A percentile compares a stretch with the other conserved stretches of the same genome.
Evolutionary conservation across 177 flowering plant species (phyloP).

Genomic region (Vitis hybrid): DNA sequence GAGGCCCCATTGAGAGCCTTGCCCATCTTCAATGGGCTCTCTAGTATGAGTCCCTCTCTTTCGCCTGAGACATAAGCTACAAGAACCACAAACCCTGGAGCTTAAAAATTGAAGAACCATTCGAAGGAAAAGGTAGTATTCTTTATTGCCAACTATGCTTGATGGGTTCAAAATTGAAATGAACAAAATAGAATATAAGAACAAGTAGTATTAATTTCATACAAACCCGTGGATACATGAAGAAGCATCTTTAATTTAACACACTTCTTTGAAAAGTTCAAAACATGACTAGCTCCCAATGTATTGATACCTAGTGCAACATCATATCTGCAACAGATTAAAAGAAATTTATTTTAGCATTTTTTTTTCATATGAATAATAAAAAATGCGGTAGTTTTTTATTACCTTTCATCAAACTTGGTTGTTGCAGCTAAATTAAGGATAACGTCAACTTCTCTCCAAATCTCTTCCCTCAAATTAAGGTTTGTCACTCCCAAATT

Average conservation of each 20-base stretch:
- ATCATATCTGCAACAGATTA: slow-evolving; percentile 48
- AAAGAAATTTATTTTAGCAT: too few relatives aligned
- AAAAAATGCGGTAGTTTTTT: too few relatives aligned
- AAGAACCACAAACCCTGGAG: too few relatives aligned
- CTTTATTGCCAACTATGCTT: too few relatives aligned
- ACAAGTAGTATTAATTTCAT: neutral
- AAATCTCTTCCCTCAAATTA: too few relatives aligned
- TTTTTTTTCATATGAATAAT: neutral
- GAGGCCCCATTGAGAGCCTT: too few relatives aligned
- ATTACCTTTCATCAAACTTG: too few relatives aligned
- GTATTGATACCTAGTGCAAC: slow-evolving; percentile 56
- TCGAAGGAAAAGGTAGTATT: neutral
- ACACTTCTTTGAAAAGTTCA: slow-evolving; percentile 64
- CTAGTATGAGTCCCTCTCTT: slow-evolving; percentile 48
- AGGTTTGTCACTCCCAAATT: too few relatives aligned
- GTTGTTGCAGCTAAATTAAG: too few relatives aligned
- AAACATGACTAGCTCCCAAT: slow-evolving; percentile 52
- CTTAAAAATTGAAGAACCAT: neutral
- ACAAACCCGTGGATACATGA: slow-evolving; percentile 70
- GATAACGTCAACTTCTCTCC: too few relatives aligned
- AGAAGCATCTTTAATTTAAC: slow-evolving; percentile 42
- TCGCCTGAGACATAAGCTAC: slow-evolving; percentile 78
- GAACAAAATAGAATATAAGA: too few relatives aligned
- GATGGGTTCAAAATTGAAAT: too few relatives aligned
- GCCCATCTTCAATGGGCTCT: slow-evolving; percentile 44